phyloP scores from a whole-genome alignment of 1,284 basidiomycete genomes.

The Rhodotorula sp. region DNA sequence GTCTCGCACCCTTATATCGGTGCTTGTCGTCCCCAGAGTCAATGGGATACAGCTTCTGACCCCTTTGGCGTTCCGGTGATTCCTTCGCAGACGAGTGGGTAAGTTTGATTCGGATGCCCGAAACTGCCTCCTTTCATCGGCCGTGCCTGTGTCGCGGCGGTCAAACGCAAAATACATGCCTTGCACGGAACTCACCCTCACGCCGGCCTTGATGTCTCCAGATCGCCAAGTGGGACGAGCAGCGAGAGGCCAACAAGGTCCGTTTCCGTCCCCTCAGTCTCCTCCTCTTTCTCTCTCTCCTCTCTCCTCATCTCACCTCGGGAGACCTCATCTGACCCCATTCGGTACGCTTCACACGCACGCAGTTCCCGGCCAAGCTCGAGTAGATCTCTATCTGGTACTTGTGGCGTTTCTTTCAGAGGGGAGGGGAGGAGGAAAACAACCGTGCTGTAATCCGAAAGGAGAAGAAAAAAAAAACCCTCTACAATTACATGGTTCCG shows the following conservation, averaged over 20 bases:
- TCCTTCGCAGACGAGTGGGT: constrained; percentile 14
- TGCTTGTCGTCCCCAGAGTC: too few species aligned
- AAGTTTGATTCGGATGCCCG: not conserved
- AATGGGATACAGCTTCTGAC: not conserved
- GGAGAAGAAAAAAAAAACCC: too few species aligned
- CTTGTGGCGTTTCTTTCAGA: not conserved
- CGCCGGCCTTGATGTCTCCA: constrained; percentile 48
- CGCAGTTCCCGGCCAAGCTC: constrained; percentile 68
- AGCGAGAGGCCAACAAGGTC: constrained; percentile 75
- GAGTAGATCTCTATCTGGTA: constrained; percentile 4
- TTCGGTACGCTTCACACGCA: not conserved
- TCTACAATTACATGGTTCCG: too few species aligned
- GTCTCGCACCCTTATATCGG: constrained; percentile 49
- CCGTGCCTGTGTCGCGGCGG: too few species aligned
- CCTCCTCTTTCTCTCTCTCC: too few species aligned
- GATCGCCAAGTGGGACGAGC: constrained; percentile 86
- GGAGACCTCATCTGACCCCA: too few species aligned
- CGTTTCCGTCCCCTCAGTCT: too few species aligned
- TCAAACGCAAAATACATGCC: too few species aligned
- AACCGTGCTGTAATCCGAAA: too few species aligned
- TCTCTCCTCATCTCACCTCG: too few species aligned
- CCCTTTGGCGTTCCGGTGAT: not conserved
- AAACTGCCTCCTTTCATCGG: too few species aligned
- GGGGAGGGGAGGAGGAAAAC: not conserved
- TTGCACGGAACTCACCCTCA: constrained; percentile 43